A percentile compares a stretch with the other conserved stretches of the same genome.
These are phyloP conservation scores for Diphasiastrum complanatum DNA, from an alignment of 83 land plant species.

Conservation along the genomic window DNA sequence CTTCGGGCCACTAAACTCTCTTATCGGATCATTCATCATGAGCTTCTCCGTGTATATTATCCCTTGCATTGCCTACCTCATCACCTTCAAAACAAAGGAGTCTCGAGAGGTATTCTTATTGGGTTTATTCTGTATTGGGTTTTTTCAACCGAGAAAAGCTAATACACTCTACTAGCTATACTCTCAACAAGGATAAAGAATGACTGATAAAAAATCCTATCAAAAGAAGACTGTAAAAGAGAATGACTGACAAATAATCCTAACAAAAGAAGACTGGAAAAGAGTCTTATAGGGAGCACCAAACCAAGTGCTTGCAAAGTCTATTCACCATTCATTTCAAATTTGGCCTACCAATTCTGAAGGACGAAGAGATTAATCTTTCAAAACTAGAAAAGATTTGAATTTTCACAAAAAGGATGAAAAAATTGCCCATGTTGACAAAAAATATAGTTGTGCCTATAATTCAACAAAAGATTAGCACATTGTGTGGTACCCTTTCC, in stretches of 20 bases:
- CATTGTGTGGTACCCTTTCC: too few relatives aligned
- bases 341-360: too few relatives aligned
- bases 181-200: not conserved
- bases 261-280: too few relatives aligned
- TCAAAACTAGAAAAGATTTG: too few relatives aligned
- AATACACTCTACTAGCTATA: not conserved
- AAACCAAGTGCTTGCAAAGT: too few relatives aligned
- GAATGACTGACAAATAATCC: not conserved
- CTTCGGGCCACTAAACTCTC: constrained; percentile 30
- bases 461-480: too few relatives aligned
- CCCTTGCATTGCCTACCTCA: constrained; percentile 28
- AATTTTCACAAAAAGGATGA: too few relatives aligned
- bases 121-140: not conserved
- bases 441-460: too few relatives aligned
- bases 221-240: not conserved
- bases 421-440: too few relatives aligned
- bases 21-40: constrained; percentile 32
- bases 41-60: constrained; percentile 33
- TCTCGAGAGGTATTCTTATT: constrained; percentile 7
- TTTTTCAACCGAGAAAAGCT: not conserved
- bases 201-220: not conserved
- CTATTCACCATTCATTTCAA: too few relatives aligned
- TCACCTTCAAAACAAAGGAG: constrained; percentile 10
- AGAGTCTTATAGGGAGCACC: too few relatives aligned
- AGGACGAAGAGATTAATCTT: too few relatives aligned